These are phyloP conservation scores for Talaromyces sp. DNA, from an alignment of 2,329 filamentous ascomycete genomes.

Conservation along the genomic window DNA sequence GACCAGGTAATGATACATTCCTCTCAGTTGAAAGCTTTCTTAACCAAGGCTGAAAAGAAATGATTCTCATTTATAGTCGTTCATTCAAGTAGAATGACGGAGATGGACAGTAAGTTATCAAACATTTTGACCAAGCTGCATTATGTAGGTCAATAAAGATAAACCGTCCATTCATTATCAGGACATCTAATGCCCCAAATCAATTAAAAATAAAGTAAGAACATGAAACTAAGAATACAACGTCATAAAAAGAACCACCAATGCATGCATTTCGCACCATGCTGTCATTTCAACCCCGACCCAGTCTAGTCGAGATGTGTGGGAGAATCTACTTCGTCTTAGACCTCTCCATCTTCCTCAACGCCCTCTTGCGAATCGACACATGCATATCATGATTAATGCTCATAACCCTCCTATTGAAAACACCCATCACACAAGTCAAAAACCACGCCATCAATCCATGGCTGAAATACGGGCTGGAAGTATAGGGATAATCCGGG, in stretches of 20 bases:
- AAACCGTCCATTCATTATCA: neutral
- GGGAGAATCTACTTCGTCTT: constrained; percentile 29
- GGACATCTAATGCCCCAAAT: neutral
- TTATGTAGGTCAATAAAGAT: neutral
- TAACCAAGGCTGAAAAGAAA: neutral
- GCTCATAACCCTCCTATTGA: constrained; percentile 55
- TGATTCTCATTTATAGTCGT: neutral
- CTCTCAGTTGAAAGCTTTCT: neutral
- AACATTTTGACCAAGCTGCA: neutral
- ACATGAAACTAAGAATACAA: neutral
- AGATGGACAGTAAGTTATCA: neutral
- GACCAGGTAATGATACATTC: too few relatives aligned
- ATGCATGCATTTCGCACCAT: neutral
- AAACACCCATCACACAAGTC: constrained; percentile 57
- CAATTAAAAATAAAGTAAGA: neutral
- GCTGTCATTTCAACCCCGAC: neutral
- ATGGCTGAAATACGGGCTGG: constrained; percentile 92
- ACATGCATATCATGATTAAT: constrained; percentile 72
- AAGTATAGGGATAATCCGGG: constrained; percentile 75
- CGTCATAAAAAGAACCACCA: neutral
- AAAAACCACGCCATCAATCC: constrained; percentile 83
- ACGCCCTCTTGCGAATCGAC: constrained; percentile 74
- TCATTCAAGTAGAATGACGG: neutral
- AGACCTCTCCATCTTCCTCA: constrained; percentile 78
- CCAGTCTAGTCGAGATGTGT: neutral